Conservation (phyloP, 179 eudicot species). For the Beta lomatogona region DNA sequence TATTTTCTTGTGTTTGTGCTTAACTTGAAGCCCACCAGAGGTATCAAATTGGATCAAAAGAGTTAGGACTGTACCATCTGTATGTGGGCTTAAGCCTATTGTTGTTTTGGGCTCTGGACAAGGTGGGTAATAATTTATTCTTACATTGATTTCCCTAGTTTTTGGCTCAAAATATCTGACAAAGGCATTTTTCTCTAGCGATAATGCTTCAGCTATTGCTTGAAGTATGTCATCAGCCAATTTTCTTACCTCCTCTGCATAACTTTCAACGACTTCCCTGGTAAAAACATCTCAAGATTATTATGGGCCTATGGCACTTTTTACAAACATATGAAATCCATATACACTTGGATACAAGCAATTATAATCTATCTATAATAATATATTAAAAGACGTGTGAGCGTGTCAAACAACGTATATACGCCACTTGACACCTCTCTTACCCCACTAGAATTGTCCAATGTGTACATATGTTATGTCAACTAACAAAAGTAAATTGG, state of each 20-base stretch:
- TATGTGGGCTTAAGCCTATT: constrained; percentile 32
- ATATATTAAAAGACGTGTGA: too few relatives aligned
- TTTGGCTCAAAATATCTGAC: constrained; percentile 24
- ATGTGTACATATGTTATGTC: too few relatives aligned
- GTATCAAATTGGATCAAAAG: constrained; percentile 27
- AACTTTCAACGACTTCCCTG: constrained; percentile 29
- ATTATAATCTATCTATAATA: too few relatives aligned
- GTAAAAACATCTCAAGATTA: neutral
- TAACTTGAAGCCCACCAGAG: constrained; percentile 32
- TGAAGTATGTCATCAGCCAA: constrained; percentile 23
- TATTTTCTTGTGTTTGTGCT: constrained; percentile 23
- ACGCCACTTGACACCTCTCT: too few relatives aligned
- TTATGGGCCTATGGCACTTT: neutral
- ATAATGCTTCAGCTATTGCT: constrained; percentile 35
- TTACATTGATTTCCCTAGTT: constrained; percentile 32
- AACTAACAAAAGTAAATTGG: too few relatives aligned
- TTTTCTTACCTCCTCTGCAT: constrained; percentile 32
- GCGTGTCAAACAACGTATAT: too few relatives aligned
- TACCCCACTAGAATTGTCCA: too few relatives aligned
- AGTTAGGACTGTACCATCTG: constrained; percentile 25
- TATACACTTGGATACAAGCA: too few relatives aligned
- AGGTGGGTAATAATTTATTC: constrained; percentile 35
- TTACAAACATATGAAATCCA: too few relatives aligned
- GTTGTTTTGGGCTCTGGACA: constrained; percentile 31
- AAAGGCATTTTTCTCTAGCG: constrained; percentile 23